Conservation (phyloP, 306 rosid species). For the Trifolium fragiferum region DNA sequence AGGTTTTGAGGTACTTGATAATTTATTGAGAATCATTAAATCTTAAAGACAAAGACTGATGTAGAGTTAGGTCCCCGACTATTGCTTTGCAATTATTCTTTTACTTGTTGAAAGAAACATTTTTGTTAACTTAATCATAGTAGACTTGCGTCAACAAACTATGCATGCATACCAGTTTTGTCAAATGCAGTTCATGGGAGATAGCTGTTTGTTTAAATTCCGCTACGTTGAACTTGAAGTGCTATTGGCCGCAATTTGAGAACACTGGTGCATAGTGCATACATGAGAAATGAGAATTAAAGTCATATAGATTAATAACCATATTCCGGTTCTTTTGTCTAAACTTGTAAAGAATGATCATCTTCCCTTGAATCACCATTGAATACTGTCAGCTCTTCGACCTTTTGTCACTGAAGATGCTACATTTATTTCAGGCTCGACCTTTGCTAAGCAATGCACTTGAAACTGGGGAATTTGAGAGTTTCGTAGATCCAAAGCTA, state of each 20-base stretch:
- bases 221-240: too few relatives aligned
- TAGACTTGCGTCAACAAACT: conserved; percentile 21
- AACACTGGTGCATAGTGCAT: not conserved
- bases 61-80: not conserved
- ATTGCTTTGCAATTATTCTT: not conserved
- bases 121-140: not conserved
- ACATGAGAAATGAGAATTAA: not conserved
- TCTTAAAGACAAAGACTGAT: conserved; percentile 7
- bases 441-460: conserved; percentile 73
- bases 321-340: conserved; percentile 5
- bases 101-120: not conserved
- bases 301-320: not conserved
- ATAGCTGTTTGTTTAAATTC: not conserved
- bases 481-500: conserved; percentile 74
- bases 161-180: conserved; percentile 5
- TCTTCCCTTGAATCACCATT: conserved; percentile 18
- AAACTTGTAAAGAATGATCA: conserved; percentile 22
- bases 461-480: conserved; percentile 60
- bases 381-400: conserved; percentile 5
- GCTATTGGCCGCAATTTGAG: too few relatives aligned
- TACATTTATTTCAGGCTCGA: conserved; percentile 70
- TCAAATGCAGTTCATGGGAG: not conserved
- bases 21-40: conserved; percentile 10
- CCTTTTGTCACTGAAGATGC: conserved; percentile 42
- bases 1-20: not conserved